Conservation (phyloP, 1,284 basidiomycete species). For the Cutaneotrichosporon dermatis region DNA sequence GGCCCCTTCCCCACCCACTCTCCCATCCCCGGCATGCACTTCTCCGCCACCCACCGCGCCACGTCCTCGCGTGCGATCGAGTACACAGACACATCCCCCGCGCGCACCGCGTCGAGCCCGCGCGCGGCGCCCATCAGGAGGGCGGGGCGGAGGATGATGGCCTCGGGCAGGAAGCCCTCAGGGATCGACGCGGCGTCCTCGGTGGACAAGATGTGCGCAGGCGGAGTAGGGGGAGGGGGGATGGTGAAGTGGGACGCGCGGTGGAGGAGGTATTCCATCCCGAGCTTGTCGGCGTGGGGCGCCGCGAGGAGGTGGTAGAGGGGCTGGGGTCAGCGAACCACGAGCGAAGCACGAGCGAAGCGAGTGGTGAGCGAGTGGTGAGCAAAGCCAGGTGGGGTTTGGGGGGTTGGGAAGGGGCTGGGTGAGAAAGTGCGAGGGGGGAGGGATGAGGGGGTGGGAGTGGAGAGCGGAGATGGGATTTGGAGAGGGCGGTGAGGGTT, state of each 20-base stretch:
- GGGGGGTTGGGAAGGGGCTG: too few relatives aligned
- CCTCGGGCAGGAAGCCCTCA: slow-evolving; percentile 21
- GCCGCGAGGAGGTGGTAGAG: slow-evolving; percentile 23
- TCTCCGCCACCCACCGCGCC: slow-evolving; percentile 21
- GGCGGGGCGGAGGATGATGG: slow-evolving; percentile 29
- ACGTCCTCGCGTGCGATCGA: slow-evolving; percentile 22
- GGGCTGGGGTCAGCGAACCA: slow-evolving; percentile 10
- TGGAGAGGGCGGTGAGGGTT: too few relatives aligned
- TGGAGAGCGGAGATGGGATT: too few relatives aligned
- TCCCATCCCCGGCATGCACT: slow-evolving; percentile 18
- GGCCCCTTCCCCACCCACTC: slow-evolving; percentile 28
- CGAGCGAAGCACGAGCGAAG: too few relatives aligned
- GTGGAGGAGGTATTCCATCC: slow-evolving; percentile 27
- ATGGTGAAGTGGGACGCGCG: slow-evolving; percentile 11
- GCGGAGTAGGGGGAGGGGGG: not conserved
- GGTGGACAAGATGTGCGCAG: slow-evolving; percentile 9
- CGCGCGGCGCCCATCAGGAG: slow-evolving; percentile 16
- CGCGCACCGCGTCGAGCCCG: slow-evolving; percentile 6
- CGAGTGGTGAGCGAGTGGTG: too few relatives aligned
- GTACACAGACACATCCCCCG: slow-evolving; percentile 15
- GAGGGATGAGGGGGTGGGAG: too few relatives aligned
- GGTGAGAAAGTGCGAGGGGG: too few relatives aligned
- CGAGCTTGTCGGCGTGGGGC: slow-evolving; percentile 32
- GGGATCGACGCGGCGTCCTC: not conserved
- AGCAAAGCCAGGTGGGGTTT: too few relatives aligned